Evolutionary conservation across 768 basidiomycete species (phyloP), one percentile per base, ranked within the genome.

Genomic region (Tulasnella calospora): DNA sequence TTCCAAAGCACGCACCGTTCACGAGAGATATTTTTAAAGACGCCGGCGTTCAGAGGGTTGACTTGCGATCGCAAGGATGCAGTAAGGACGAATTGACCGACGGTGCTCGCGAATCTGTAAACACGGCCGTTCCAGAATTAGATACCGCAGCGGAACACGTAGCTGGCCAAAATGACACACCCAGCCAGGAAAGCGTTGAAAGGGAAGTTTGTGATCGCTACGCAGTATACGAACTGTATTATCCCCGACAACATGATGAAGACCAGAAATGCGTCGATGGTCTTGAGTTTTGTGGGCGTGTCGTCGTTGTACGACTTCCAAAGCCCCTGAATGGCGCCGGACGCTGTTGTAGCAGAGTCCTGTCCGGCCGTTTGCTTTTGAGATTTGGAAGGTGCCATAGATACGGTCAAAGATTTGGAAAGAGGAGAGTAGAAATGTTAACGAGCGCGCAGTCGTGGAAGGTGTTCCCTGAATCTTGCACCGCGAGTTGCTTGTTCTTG

Each of bases 101-200:
- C 94, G 21, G 93, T 92, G 82, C 95, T 95, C 33, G 91, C 87
- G 84, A 99, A 99, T 33, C 98, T 99, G 80, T 13, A 41, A 72
- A 21, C 33, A 36, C 69, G 15, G 33, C 30, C 17, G 46, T 47
- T 47, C 36, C 44, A 55, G 23, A n/a, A 44, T 78, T 40, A 38
- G 40, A 74, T n/a, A 15, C 57, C 35, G 47, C 30, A 33, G 67
- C 35, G 33, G 71, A 38, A 44, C 41, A 74, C 73, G 73, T 74
- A 78, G 71, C 21, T 47, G 33, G 0, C n/a, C 15, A 19, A 76
- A 46, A 0, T 23, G 10, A 85, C 94, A 80, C 85, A 98, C 98
- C 95, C 96, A 80, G 95, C 92, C 81, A 98, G 85, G 86, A 99
- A 99, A 51, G 98, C 95, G 81, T 99, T 98, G 88, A 96, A 98